Evolutionary conservation across 2,329 filamentous ascomycete genomes (phyloP).

Genomic region (Pseudocercospora fijiensis): DNA sequence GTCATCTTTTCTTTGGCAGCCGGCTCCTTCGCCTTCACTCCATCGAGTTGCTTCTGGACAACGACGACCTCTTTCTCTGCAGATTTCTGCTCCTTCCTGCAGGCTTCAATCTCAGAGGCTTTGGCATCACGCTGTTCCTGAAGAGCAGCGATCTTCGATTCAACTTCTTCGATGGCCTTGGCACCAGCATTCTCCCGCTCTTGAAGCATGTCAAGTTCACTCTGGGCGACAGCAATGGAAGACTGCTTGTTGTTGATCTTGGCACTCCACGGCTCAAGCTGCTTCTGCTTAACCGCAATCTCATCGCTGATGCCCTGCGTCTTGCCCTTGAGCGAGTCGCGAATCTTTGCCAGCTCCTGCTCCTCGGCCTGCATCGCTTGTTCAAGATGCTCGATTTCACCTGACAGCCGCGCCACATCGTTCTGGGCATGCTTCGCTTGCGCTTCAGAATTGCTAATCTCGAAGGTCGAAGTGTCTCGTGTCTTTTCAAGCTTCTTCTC

Average conservation of each 20-base stretch:
- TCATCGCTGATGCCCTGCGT: conserved; percentile 92
- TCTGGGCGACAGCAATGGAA: conserved; percentile 88
- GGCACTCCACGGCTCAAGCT: conserved; percentile 91
- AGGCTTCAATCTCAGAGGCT: conserved; percentile 70
- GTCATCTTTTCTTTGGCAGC: conserved; percentile 81
- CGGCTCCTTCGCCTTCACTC: conserved; percentile 74
- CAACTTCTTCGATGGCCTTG: conserved; percentile 77
- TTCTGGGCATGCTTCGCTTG: conserved; percentile 73
- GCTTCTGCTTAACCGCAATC: conserved; percentile 88
- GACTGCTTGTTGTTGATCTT: conserved; percentile 97
- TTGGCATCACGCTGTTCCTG: conserved; percentile 71
- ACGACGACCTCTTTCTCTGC: conserved; percentile 73
- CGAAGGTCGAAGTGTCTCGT: conserved; percentile 72
- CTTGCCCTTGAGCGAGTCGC: conserved; percentile 88
- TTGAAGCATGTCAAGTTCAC: conserved; percentile 84
- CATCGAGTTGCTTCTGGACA: conserved; percentile 69
- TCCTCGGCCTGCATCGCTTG: conserved; percentile 75
- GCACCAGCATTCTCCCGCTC: conserved; percentile 88
- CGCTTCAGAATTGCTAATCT: conserved; percentile 70
- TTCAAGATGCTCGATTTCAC: conserved; percentile 76
- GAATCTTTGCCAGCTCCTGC: conserved; percentile 75
- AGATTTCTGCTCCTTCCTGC: conserved; percentile 67
- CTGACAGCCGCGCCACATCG: conserved; percentile 73
- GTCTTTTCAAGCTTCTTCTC: conserved; percentile 93
- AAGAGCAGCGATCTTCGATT: conserved; percentile 73